phyloP scores from a whole-genome alignment of 208 protist species.

The Trypanosoma scelopori region DNA sequence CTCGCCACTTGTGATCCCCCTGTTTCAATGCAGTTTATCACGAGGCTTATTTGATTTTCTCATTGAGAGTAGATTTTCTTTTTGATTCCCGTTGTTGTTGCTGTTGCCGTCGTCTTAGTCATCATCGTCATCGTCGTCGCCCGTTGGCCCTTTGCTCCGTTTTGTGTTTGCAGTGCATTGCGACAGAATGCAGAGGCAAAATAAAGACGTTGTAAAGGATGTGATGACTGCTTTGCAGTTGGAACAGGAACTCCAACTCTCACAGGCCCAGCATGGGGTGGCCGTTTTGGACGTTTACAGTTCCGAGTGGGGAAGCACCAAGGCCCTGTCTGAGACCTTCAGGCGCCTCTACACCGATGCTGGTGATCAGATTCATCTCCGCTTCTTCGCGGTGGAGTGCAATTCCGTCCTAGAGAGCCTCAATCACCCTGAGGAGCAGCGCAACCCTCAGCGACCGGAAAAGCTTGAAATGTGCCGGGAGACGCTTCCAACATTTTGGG shows the following conservation, averaged over 20 bases:
- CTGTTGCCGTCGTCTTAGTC: no score
- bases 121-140: no score
- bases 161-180: constrained; percentile 17
- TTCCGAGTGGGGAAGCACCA: constrained; percentile 84
- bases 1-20: not conserved
- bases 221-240: constrained; percentile 64
- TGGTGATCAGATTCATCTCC: constrained; percentile 71
- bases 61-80: no score
- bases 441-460: constrained; percentile 22
- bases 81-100: no score
- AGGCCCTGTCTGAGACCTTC: constrained; percentile 86
- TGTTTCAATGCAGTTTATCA: no score
- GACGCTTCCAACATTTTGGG: constrained; percentile 67
- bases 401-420: constrained; percentile 79
- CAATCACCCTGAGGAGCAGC: constrained; percentile 39
- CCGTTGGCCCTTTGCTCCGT: not conserved
- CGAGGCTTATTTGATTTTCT: no score
- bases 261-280: constrained; percentile 82
- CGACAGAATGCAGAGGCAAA: constrained; percentile 32
- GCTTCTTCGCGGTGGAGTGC: constrained; percentile 87
- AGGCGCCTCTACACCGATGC: constrained; percentile 78
- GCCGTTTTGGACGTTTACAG: constrained; percentile 87
- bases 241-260: constrained; percentile 75
- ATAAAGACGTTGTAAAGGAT: constrained; percentile 85
- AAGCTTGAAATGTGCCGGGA: constrained; percentile 56